A percentile compares a stretch with the other conserved stretches of the same genome.
Evolutionary conservation across 768 basidiomycete species (phyloP).

Genomic region (Boletus pseudo-olivaceus): DNA sequence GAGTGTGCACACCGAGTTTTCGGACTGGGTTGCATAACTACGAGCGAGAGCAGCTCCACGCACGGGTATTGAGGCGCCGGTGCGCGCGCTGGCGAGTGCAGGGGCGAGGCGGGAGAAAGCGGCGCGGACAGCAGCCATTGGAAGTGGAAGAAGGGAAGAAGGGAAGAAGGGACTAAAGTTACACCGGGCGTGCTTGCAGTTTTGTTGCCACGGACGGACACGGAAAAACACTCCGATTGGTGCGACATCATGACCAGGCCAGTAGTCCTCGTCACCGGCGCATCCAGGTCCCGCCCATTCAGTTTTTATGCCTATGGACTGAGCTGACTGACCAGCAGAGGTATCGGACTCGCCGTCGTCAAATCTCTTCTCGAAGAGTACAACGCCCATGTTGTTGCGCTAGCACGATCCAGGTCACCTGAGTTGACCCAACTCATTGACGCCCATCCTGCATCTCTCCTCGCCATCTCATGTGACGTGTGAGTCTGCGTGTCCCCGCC

Average conservation of each 20-base stretch:
- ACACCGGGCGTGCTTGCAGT: conserved; percentile 5
- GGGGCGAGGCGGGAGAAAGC: conserved; percentile 65
- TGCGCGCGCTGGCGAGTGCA: conserved; percentile 38
- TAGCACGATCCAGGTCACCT: conserved; percentile 68
- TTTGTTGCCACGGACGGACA: conserved; percentile 23
- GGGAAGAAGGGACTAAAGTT: conserved; percentile 1
- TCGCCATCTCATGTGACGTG: conserved; percentile 71
- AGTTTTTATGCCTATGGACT: neutral
- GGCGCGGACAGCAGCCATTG: conserved; percentile 58
- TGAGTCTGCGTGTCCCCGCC: conserved; percentile 38
- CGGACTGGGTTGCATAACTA: conserved; percentile 60
- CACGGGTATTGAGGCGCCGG: conserved; percentile 39
- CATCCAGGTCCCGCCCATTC: conserved; percentile 56
- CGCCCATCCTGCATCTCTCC: conserved; percentile 39
- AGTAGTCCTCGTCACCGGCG: conserved; percentile 80
- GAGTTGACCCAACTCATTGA: conserved; percentile 54
- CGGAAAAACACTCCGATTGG: conserved; percentile 15
- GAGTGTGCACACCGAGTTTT: conserved; percentile 42
- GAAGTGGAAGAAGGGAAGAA: conserved; percentile 9
- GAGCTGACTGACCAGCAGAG: conserved; percentile 35
- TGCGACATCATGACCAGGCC: conserved; percentile 38
- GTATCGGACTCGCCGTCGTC: conserved; percentile 79
- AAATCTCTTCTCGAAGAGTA: conserved; percentile 60
- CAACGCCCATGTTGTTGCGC: conserved; percentile 66
- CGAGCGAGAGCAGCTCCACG: conserved; percentile 48